Evolutionary conservation across 176 grass and related monocot genomes (phyloP).

Genomic region (Olyra latifolia): DNA sequence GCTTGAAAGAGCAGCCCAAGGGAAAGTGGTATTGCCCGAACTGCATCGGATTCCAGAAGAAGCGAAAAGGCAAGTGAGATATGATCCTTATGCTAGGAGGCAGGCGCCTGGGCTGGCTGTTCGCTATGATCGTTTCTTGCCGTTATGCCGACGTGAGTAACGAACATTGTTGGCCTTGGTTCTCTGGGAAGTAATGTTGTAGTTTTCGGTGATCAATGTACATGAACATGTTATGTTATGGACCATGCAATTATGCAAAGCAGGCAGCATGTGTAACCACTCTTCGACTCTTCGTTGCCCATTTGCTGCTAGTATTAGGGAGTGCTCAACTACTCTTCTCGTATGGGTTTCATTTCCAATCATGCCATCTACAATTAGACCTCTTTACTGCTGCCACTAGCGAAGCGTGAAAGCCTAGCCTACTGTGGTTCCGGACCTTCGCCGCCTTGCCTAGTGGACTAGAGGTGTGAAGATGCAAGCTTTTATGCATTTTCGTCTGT

Average conservation of each 20-base stretch:
- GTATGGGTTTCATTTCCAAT: neutral
- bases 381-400: too few relatives aligned
- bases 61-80: conserved; percentile 73
- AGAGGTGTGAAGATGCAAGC: neutral
- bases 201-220: conserved; percentile 24
- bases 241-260: conserved; percentile 3
- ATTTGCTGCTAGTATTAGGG: neutral
- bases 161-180: neutral
- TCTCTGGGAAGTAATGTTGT: neutral
- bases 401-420: neutral
- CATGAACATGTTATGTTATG: conserved; percentile 34
- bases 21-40: conserved; percentile 95
- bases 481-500: neutral
- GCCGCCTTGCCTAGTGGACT: neutral
- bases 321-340: neutral
- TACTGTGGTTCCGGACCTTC: neutral
- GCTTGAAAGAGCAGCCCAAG: conserved; percentile 92
- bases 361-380: neutral
- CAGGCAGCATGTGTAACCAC: neutral
- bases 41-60: conserved; percentile 71
- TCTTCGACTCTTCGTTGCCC: neutral
- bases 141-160: neutral
- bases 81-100: neutral
- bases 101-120: neutral
- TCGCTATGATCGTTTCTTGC: neutral